Conservation (phyloP, 2,329 filamentous ascomycete genomes). For the Verticillium albo-atrum region DNA sequence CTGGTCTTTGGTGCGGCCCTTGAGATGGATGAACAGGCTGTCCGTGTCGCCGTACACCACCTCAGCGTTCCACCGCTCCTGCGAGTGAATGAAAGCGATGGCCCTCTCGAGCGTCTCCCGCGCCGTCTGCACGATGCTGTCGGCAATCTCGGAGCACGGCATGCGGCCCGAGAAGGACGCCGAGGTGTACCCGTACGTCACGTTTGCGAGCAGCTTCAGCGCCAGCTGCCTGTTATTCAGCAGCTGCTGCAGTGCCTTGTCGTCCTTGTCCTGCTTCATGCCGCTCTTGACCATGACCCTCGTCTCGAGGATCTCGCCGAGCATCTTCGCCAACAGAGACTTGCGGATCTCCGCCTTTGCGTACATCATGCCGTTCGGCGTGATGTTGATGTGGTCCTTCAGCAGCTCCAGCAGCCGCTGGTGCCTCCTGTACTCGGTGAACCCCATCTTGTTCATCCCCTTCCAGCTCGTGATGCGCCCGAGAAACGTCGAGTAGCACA, state of each 20-base stretch:
- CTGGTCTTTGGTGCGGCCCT: constrained; percentile 79
- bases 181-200: constrained; percentile 97
- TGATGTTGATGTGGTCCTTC: constrained; percentile 82
- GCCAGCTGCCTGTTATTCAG: constrained; percentile 92
- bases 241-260: constrained; percentile 78
- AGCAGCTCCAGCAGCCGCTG: constrained; percentile 72
- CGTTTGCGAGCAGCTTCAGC: constrained; percentile 94
- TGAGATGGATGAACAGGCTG: constrained; percentile 86
- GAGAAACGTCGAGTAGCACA: constrained; percentile 95
- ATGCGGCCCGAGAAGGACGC: constrained; percentile 95
- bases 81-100: constrained; percentile 86
- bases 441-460: constrained; percentile 92
- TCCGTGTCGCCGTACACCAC: constrained; percentile 98
- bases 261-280: constrained; percentile 90
- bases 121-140: constrained; percentile 95
- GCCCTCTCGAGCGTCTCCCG: constrained; percentile 92
- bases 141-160: constrained; percentile 96
- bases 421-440: constrained; percentile 77
- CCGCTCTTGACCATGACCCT: constrained; percentile 96
- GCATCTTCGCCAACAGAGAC: constrained; percentile 91
- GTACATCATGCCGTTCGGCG: constrained; percentile 97
- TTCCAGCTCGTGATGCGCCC: constrained; percentile 83
- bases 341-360: constrained; percentile 79
- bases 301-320: constrained; percentile 92
- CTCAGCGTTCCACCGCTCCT: constrained; percentile 84